Evolutionary conservation across 2,329 filamentous ascomycete species (phyloP).

Genomic region (Amauroascus niger): DNA sequence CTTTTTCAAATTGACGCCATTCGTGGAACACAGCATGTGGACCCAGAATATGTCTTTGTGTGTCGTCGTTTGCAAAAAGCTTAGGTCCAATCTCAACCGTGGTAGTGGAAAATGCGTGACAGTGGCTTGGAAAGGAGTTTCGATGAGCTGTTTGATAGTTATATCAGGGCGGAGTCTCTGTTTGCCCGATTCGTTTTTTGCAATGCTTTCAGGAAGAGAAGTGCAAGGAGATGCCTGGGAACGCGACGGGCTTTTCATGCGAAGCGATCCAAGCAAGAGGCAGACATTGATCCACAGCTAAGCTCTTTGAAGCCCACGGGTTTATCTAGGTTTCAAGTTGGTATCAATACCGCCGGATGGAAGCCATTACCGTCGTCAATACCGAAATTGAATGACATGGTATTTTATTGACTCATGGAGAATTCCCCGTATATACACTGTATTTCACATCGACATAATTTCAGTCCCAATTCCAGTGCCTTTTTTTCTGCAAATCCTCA

Average conservation of each 20-base stretch:
- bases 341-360: background rate
- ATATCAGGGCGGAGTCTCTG: too few species aligned
- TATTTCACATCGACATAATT: background rate
- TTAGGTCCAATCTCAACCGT: background rate
- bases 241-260: too few species aligned
- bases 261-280: too few species aligned
- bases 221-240: too few species aligned
- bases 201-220: too few species aligned
- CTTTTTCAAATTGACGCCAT: background rate
- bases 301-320: too few species aligned
- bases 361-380: background rate
- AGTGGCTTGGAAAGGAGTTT: background rate
- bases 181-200: too few species aligned
- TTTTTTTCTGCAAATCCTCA: background rate
- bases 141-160: background rate
- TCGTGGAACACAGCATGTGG: background rate
- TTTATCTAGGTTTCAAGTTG: background rate
- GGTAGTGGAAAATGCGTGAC: background rate
- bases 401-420: background rate
- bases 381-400: background rate
- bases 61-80: too few species aligned
- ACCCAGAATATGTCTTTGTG: background rate
- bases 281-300: too few species aligned
- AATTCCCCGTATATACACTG: background rate
- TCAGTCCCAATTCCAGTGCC: background rate